Evolutionary conservation across 108 stramenopile species (phyloP), one percentile per base, ranked within the genome.

Genomic region (Skeletonema tropicum): DNA sequence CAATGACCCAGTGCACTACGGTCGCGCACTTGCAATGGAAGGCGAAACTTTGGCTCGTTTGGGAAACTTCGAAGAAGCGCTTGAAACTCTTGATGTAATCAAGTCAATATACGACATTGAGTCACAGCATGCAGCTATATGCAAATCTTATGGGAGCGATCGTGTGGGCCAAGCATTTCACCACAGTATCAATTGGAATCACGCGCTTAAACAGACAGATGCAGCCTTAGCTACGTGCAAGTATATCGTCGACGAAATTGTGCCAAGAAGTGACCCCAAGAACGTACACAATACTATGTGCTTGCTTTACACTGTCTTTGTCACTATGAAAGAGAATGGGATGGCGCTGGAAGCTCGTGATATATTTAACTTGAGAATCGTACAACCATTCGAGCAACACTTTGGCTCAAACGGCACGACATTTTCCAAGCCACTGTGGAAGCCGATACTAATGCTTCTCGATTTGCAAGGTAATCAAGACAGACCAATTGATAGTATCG

Each of bases 21-120:
- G 85, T 10, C 86, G 86, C 46, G 89, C 91, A 21, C 46, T 92
- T 30, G 83, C 86, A 36, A 85, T 90, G 79, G 74, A 90, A 67
- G 86, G 80, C 10, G 88, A 88, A 45, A 84, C 87, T 58, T 75
- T 78, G 19, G 82, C 70, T 19, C 84, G 86, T 6, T 55, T 81
- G 38, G 85, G 87, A 0, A 66, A 80, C 14, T 79, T 85, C 49
- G 80, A 86, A 39, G 60, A 80, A 65, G 91, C 91, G 2, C n/a
- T 92, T 3, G 80, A 83, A 21, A 52, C 72, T 31, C 62, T 84
- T 25, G 62, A 84, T 32, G 52, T 39, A 46, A 74, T 88, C 33
- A 63, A 83, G 55, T 14, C 71, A 31, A 77, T 87, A 38, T 90
- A 90, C 63, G 64, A 86, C 52, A 83, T 77, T 3, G 85, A 89